Conservation (phyloP, 2,329 filamentous ascomycete genomes). For the Colletotrichum noveboracense region DNA sequence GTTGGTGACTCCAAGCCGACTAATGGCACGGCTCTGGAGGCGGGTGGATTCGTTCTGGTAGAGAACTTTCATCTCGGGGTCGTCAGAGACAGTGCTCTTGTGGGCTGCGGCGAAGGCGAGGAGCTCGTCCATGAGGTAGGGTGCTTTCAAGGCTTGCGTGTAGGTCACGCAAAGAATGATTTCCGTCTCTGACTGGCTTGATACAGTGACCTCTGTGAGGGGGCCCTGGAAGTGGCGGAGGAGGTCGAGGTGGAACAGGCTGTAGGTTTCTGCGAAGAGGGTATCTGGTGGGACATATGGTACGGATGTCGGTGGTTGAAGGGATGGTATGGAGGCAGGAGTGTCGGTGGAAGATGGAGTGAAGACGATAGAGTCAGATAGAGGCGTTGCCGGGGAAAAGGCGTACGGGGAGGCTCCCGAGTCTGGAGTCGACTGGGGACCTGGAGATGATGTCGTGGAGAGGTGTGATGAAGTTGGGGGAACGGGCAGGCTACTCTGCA, state of each 20-base stretch:
- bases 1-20: constrained; percentile 35
- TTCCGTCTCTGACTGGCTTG: background rate
- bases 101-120: constrained; percentile 52
- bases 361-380: background rate
- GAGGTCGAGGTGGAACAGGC: background rate
- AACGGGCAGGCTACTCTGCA: background rate
- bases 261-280: background rate
- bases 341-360: background rate
- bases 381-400: background rate
- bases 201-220: background rate
- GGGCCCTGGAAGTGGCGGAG: background rate
- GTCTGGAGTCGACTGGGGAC: constrained; percentile 29
- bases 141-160: constrained; percentile 27
- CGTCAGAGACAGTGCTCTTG: constrained; percentile 30
- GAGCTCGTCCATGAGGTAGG: constrained; percentile 52
- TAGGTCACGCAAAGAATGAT: background rate
- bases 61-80: constrained; percentile 22
- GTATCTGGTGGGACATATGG: background rate
- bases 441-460: constrained; percentile 36
- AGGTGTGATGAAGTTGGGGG: background rate
- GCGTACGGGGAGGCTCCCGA: background rate
- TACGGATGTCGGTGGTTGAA: background rate
- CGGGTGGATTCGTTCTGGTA: constrained; percentile 45
- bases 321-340: background rate
- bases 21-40: constrained; percentile 48